Evolutionary conservation across 495 filamentous ascomycete genomes (phyloP).

Genomic region (Penicillium coprophilum): DNA sequence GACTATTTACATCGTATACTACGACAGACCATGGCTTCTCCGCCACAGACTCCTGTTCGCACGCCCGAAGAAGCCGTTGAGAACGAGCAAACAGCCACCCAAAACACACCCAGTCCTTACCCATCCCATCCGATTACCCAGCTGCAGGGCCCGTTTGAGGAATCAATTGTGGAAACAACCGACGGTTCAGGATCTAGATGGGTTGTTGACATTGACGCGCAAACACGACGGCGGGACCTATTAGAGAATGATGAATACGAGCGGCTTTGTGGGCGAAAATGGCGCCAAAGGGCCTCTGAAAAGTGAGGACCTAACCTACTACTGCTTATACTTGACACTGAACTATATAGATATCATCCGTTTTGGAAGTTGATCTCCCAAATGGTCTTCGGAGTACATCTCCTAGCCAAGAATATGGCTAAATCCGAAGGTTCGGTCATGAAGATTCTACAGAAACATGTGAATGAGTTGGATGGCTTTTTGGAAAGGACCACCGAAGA

Average conservation of each 20-base stretch:
- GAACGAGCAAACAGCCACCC: neutral
- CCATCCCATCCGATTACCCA: conserved; percentile 76
- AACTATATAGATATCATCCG: conserved; percentile 62
- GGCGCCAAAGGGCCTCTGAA: conserved; percentile 67
- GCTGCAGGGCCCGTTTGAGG: conserved; percentile 91
- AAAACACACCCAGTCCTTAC: conserved; percentile 21
- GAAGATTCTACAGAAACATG: conserved; percentile 85
- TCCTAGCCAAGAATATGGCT: conserved; percentile 80
- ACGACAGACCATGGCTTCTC: conserved; percentile 1
- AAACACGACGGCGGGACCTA: conserved; percentile 64
- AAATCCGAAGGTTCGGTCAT: conserved; percentile 86
- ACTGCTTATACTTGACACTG: neutral
- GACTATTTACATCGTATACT: neutral
- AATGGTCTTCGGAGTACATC: conserved; percentile 89
- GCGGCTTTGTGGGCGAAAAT: conserved; percentile 65
- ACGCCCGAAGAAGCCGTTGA: neutral
- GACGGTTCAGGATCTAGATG: conserved; percentile 49
- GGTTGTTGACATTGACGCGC: conserved; percentile 60
- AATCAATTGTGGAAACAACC: conserved; percentile 75
- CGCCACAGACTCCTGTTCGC: neutral
- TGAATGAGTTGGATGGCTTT: conserved; percentile 91
- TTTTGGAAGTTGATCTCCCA: conserved; percentile 89
- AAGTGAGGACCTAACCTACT: conserved; percentile 29
- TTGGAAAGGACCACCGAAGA: conserved; percentile 82
- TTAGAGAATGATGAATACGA: conserved; percentile 65